Conservation (phyloP, 805 yeast genomes). For the Ogataea sp. region DNA sequence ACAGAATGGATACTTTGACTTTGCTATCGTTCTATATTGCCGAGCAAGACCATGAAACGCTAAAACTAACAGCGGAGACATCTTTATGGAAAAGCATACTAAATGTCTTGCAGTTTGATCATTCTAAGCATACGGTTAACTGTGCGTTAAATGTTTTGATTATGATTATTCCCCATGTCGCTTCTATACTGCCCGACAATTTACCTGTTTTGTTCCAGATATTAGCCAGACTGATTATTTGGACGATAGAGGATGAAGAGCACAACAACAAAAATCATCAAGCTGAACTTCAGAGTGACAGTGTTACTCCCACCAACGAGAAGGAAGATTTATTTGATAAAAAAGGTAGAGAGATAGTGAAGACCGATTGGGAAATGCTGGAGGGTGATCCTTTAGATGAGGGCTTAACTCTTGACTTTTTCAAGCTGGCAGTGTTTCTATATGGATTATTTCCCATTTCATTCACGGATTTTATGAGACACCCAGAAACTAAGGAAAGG, state of each 20-base stretch:
- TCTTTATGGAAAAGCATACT: constrained; percentile 29
- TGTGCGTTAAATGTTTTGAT: constrained; percentile 22
- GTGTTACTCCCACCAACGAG: constrained; percentile 1
- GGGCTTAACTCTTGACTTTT: background rate
- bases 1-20: constrained; percentile 31
- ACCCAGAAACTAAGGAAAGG: too few species aligned
- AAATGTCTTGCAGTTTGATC: constrained; percentile 33
- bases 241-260: constrained; percentile 14
- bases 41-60: constrained; percentile 5
- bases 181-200: constrained; percentile 23
- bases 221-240: constrained; percentile 34
- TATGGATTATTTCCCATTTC: background rate
- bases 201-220: constrained; percentile 36
- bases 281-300: constrained; percentile 6
- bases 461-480: constrained; percentile 12
- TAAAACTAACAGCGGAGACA: constrained; percentile 26
- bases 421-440: constrained; percentile 1
- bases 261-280: background rate
- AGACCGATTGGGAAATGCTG: constrained; percentile 1
- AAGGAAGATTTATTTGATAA: background rate
- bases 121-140: constrained; percentile 30
- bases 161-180: constrained; percentile 26
- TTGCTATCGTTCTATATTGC: constrained; percentile 24
- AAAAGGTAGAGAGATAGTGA: background rate
- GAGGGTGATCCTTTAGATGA: background rate